These are phyloP conservation scores for Xylaria sp. DNA, from an alignment of 495 filamentous ascomycete genomes.

Conservation along the genomic window DNA sequence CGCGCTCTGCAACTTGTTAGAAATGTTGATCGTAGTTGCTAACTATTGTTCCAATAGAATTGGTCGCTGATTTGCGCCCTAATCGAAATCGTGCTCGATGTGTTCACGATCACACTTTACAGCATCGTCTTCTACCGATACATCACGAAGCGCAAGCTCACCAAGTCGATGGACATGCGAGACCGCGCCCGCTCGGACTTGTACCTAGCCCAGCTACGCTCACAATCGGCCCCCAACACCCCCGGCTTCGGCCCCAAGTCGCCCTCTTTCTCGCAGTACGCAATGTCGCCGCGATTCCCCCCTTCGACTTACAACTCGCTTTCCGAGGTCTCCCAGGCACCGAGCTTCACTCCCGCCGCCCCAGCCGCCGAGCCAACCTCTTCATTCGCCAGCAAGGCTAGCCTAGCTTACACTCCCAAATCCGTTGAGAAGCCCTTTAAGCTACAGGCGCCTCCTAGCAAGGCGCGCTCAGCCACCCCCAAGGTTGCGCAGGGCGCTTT, in stretches of 20 bases:
- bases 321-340: conserved; percentile 54
- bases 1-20: background rate
- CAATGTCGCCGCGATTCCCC: conserved; percentile 62
- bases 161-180: conserved; percentile 94
- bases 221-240: conserved; percentile 93
- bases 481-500: conserved; percentile 66
- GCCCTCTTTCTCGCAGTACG: conserved; percentile 59
- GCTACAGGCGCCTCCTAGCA: conserved; percentile 81
- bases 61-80: conserved; percentile 96
- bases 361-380: conserved; percentile 53
- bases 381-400: conserved; percentile 46
- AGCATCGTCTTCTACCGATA: conserved; percentile 94
- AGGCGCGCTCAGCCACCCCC: conserved; percentile 78
- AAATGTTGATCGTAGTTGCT: conserved; percentile 24
- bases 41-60: conserved; percentile 61
- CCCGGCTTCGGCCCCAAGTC: conserved; percentile 79
- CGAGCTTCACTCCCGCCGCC: conserved; percentile 55
- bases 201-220: conserved; percentile 92
- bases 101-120: conserved; percentile 91
- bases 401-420: conserved; percentile 37
- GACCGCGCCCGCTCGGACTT: conserved; percentile 92
- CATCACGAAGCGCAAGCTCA: conserved; percentile 91
- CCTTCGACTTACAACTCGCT: conserved; percentile 56
- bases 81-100: conserved; percentile 94
- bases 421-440: conserved; percentile 70